A percentile compares a stretch with the other conserved stretches of the same genome.
Conservation (phyloP, 2,329 filamentous ascomycete species). For the Pestalotiopsis sp. region DNA sequence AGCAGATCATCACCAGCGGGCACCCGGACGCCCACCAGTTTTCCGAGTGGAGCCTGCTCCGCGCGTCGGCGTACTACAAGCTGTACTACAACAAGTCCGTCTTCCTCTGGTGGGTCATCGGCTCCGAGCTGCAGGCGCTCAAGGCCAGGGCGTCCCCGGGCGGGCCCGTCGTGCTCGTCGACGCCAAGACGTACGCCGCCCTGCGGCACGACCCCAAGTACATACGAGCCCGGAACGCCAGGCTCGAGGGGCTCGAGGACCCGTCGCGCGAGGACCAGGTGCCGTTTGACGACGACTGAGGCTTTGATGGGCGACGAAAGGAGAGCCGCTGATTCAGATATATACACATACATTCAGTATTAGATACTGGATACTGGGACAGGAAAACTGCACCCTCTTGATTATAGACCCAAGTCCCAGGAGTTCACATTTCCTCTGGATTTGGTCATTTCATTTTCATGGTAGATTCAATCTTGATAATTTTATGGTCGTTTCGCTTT, state of each 20-base stretch:
- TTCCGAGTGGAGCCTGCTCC: conserved; percentile 50
- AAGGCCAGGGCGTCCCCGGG: conserved; percentile 39
- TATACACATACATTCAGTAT: neutral
- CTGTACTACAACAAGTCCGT: conserved; percentile 29
- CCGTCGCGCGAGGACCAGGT: neutral
- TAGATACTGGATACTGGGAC: neutral
- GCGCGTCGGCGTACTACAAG: conserved; percentile 52
- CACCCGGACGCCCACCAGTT: conserved; percentile 27
- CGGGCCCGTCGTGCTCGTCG: conserved; percentile 34
- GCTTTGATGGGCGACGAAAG: too few species aligned
- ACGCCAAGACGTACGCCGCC: conserved; percentile 32
- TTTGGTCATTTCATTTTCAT: too few species aligned
- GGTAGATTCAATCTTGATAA: too few species aligned
- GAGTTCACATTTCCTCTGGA: too few species aligned
- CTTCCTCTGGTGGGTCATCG: conserved; percentile 52
- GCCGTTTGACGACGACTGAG: neutral
- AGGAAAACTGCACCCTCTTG: too few species aligned
- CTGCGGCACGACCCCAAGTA: conserved; percentile 28
- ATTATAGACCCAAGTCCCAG: too few species aligned
- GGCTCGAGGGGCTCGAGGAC: neutral
- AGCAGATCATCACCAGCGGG: conserved; percentile 31
- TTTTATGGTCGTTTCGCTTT: too few species aligned
- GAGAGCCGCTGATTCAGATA: conserved; percentile 8
- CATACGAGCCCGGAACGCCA: conserved; percentile 18
- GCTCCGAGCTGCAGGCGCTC: conserved; percentile 49